A percentile compares a stretch with the other conserved stretches of the same genome.
Evolutionary conservation across 331 rosid genomes (phyloP).

Genomic region (Prunus yedoensis): DNA sequence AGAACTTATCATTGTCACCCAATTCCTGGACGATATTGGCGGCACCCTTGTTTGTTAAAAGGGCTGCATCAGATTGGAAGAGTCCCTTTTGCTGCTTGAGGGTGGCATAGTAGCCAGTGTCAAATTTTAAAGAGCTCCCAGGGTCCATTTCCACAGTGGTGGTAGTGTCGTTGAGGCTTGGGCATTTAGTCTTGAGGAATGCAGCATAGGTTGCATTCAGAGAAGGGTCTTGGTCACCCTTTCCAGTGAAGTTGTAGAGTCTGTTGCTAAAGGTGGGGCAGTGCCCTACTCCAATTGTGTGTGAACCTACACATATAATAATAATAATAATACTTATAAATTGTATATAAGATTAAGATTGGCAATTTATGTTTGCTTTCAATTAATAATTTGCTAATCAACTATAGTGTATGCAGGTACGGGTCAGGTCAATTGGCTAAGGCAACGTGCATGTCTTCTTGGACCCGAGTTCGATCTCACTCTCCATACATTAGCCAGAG

Average conservation of each 20-base stretch:
- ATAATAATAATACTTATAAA: too few species aligned
- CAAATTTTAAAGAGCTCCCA: constrained; percentile 25
- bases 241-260: constrained; percentile 58
- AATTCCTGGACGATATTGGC: background rate
- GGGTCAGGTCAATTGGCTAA: background rate
- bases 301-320: constrained; percentile 33
- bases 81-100: constrained; percentile 30
- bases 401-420: background rate
- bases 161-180: constrained; percentile 3
- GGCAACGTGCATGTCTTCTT: fast-evolving
- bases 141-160: constrained; percentile 36
- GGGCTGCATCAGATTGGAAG: constrained; percentile 42
- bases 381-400: background rate
- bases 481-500: too few species aligned
- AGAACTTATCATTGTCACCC: constrained; percentile 9
- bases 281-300: constrained; percentile 57
- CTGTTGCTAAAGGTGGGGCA: constrained; percentile 49
- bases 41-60: constrained; percentile 26
- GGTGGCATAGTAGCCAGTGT: constrained; percentile 18
- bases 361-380: background rate
- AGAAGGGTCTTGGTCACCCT: constrained; percentile 52
- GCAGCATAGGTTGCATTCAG: constrained; percentile 33
- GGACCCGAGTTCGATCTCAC: too few species aligned
- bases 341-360: background rate
- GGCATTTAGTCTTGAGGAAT: constrained; percentile 21